Base-by-base conservation (phyloP, 2,329 filamentous ascomycete genomes). In the Aureobasidium sp. region DNA sequence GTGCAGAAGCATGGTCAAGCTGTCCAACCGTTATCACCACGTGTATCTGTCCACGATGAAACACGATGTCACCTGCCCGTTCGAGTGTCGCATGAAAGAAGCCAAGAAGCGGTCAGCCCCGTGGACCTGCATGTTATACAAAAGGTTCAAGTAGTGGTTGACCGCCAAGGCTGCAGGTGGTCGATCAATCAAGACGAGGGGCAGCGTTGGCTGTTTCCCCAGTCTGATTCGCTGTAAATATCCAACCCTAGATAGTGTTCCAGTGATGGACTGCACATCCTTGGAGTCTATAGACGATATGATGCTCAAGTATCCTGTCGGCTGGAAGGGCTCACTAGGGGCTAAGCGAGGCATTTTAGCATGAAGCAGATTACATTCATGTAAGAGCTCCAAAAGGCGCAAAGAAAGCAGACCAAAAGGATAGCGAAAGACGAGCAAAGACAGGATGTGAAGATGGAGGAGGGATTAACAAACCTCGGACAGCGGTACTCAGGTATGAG, bases 61-160 rank as follows among this genome's bases (percentile, higher is more conserved):
- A 57, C 39, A 42, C 52, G 15, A 45, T 17, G 39, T 25, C 41
- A 57, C 55, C 55, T 58, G 47, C 55, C 55, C 15, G 5, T 58
- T 48, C 15, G 29, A 58, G 55, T 17, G 14, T n/a, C 22, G 51
- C 17, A n/a, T 29, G 22, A 17, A 45, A 25, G 27, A 14, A 17
- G 39, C 41, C 20, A 57, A 45, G 25, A 57, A 29, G 31, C 55
- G 55, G 55, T 58, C 55, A 58, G 8, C 41, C 36, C 55, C 42
- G 55, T 42, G 27, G 41, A 57, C 53, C 53, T 57, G 55, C 41
- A 31, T 27, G 22, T 47, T 47, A 58, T 58, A 58, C 55, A 58
- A 57, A 45, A 45, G 29, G 31, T 36, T 51, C 15, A 39, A 45
- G 39, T 42, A n/a, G 27, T 45, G 5, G 15, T 45, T 15, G 8